Base-by-base conservation (phyloP, 1,139 yeast genomes). In the Williopsis jadinii region DNA sequence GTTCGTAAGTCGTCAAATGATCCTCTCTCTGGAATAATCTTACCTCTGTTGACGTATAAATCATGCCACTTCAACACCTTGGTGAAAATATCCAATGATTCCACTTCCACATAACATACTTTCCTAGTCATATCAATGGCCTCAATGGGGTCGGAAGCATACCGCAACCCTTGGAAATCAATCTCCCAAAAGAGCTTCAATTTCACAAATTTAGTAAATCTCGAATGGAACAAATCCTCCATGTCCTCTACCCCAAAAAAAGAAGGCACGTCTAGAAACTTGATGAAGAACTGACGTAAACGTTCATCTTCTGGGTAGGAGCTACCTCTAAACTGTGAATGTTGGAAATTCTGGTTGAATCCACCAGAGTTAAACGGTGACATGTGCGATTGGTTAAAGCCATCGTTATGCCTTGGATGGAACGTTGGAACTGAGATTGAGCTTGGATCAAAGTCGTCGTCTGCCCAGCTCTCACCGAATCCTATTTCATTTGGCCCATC, bases 61-160 rank as follows among this genome's bases (percentile, higher is more conserved):
- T 50, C 54, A 30, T 30, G 36, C 59, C 59, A 51, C 37, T 48
- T 50, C 39, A 62, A 41, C 29, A 63, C 63, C 46, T 64, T 75
- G 34, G 66, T 62, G 55, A 73, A 60, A 48, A 77, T 84, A 28
- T 66, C 65, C 31, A 62, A 60, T 9, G 71, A 61, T 26, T 61
- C 59, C 46, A 79, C 61, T 56, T 80, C 85, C 5, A 78, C 82
- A 61, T 79, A 79, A 6, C 83, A 78, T n/a, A 76, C 76, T 53
- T 75, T 77, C 43, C 66, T 67, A 32, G 53, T 57, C 33, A 55
- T 54, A 38, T 60, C 61, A 37, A 64, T 54, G 28, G 60, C 49
- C 28, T 55, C 60, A 12, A 58, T 54, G 38, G 64, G 60, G 29
- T 56, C 48, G 3, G 47, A 35, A 1, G 56, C 54, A 1, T 54